phyloP scores from a whole-genome alignment of 2,329 filamentous ascomycete species.

The Botrytis fabae region DNA sequence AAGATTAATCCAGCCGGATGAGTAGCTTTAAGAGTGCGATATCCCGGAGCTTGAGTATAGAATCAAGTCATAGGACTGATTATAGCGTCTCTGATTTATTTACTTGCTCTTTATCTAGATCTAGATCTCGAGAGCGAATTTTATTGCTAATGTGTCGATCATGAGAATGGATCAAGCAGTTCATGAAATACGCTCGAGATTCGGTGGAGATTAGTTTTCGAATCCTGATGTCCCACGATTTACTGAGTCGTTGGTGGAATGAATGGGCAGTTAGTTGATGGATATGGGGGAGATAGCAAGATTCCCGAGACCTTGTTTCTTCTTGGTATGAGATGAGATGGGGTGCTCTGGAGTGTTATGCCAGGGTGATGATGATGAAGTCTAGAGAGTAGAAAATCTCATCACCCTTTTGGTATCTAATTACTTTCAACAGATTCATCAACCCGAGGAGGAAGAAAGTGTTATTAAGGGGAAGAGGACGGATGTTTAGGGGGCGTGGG shows the following conservation, averaged over 20 bases:
- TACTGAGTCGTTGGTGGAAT: neutral
- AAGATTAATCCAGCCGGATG: neutral
- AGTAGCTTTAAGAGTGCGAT: neutral
- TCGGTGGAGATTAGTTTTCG: neutral
- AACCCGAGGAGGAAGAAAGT: slow-evolving; percentile 36
- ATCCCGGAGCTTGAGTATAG: neutral
- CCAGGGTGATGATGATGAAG: no score
- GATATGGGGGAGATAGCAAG: neutral
- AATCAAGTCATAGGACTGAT: neutral
- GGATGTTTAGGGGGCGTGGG: neutral
- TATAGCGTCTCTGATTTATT: neutral
- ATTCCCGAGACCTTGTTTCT: neutral
- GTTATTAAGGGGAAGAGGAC: slow-evolving; percentile 25
- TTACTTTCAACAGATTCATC: no score
- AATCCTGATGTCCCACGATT: neutral
- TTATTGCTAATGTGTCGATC: neutral
- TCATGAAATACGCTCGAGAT: neutral
- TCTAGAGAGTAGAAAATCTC: no score
- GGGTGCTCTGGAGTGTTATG: neutral
- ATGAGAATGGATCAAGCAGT: neutral
- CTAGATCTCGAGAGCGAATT: neutral
- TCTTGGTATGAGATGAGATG: neutral
- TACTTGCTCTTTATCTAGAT: neutral
- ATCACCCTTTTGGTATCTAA: no score
- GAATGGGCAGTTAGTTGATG: neutral